These are phyloP conservation scores for Tricholoma terreum DNA, from an alignment of 768 basidiomycete genomes.

Conservation along the genomic window DNA sequence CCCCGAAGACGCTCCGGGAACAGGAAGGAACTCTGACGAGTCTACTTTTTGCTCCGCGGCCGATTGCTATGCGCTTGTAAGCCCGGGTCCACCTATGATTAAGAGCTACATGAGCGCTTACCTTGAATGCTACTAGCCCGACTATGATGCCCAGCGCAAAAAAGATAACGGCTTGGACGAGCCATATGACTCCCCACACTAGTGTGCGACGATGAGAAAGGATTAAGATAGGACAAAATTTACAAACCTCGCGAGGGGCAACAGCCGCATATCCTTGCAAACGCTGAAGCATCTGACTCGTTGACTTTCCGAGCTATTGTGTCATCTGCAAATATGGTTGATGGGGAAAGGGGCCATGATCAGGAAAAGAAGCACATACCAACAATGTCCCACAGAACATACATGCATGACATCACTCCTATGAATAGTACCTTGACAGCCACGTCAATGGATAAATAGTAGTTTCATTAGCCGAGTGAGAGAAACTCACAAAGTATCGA, in stretches of 20 bases:
- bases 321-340: slow-evolving; percentile 51
- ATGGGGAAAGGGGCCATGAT: background rate
- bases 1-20: slow-evolving; percentile 46
- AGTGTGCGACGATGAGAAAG: background rate
- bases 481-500: slow-evolving; percentile 63
- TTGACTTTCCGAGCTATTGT: slow-evolving; percentile 83
- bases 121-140: slow-evolving; percentile 81
- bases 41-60: slow-evolving; percentile 33
- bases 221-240: background rate
- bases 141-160: slow-evolving; percentile 76
- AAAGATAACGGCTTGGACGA: slow-evolving; percentile 68
- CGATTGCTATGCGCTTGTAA: slow-evolving; percentile 44
- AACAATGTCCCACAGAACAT: slow-evolving; percentile 85
- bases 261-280: slow-evolving; percentile 82
- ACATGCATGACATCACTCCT: slow-evolving; percentile 84
- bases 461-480: background rate
- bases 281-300: slow-evolving; percentile 82
- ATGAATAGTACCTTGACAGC: slow-evolving; percentile 66
- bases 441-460: background rate
- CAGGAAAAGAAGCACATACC: slow-evolving; percentile 39
- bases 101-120: slow-evolving; percentile 23
- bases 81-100: background rate
- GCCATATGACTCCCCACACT: slow-evolving; percentile 93
- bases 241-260: slow-evolving; percentile 71
- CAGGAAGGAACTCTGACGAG: slow-evolving; percentile 53